Base-by-base conservation (phyloP, 495 filamentous ascomycete genomes). In the Ramalina intermedia region DNA sequence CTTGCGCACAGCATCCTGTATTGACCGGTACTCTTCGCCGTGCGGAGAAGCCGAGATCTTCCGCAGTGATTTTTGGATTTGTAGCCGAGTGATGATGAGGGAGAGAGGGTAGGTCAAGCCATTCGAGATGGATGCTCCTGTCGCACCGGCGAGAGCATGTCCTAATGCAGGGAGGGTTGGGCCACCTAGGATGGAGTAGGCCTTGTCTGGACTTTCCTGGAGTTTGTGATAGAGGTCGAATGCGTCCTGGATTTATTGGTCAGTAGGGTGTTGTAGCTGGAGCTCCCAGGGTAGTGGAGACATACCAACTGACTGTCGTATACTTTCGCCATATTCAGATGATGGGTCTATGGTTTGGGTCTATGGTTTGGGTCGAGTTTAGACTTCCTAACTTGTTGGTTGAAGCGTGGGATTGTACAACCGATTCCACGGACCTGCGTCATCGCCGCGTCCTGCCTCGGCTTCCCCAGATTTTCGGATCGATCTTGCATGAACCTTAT, bases 81-180 rank as follows among this genome's bases (percentile, higher is more conserved):
- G 87, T 4, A 94, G 74, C 12, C 87, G 75, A 14, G 87, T 86
- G 51, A 87, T 81, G 48, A 89, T 79, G n/a, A 94, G 73, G 58
- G 84, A 83, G 21, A 95, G 74, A 2, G 90, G 89, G 61, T 94
- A 94, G 9, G 82, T 78, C 39, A 78, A 64, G 43, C 89, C 64
- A 57, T 87, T 89, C 3, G 87, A 87, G 44, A 93, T 74, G 11
- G 85, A 80, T 3, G 85, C 81, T 14, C 87, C 88, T 13, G 79
- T 69, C 24, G 85, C 79, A 43, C 88, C 88, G 16, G 87, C 83
- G 18, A 84, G 61, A 43, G 90, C 89, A 69, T 95, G 90, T 17
- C 85, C 85, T n/a, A 94, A 68, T 5, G 85, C 82, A 46, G 87
- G 85, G n/a, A 94, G 75, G 7, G 76, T 74, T 53, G 71, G 69